Percentiles rank a stretch among this genome's conserved stretches.
These are phyloP conservation scores for Sugiyamaella boreocaroliniensis DNA, from an alignment of 805 yeast species.

Conservation along the genomic window DNA sequence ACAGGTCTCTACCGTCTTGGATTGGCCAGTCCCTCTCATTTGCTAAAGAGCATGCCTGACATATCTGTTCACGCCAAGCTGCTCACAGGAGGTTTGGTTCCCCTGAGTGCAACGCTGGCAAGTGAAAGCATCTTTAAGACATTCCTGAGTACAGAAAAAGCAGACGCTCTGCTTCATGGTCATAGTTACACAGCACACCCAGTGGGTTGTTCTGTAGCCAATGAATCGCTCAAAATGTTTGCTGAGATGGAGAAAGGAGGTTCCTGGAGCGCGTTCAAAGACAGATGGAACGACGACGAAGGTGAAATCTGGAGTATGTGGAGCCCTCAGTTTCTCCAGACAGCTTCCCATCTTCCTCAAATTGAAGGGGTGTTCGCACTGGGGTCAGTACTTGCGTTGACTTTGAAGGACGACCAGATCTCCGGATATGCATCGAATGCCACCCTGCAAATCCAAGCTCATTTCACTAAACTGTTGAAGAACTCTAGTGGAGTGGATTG, in stretches of 20 bases:
- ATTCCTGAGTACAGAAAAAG: conserved; percentile 19
- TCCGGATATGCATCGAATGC: conserved; percentile 20
- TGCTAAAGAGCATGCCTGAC: conserved; percentile 20
- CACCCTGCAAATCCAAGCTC: conserved; percentile 7
- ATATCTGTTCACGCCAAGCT: conserved; percentile 24
- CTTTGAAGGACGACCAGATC: conserved; percentile 12
- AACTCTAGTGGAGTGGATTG: conserved; percentile 6
- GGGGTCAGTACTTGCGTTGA: conserved; percentile 21
- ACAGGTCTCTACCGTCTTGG: conserved; percentile 25
- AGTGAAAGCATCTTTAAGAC: conserved; percentile 20
- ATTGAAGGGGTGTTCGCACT: conserved; percentile 19
- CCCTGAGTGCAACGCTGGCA: conserved; percentile 21
- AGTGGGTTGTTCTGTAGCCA: conserved; percentile 24
- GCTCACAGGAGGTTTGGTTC: conserved; percentile 24
- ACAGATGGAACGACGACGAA: conserved; percentile 12
- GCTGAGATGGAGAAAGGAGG: conserved; percentile 4
- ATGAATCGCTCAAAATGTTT: conserved; percentile 12
- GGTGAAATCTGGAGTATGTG: conserved; percentile 17
- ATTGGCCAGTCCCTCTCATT: conserved; percentile 13
- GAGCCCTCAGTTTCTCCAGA: conserved; percentile 16
- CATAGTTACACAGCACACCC: conserved; percentile 27
- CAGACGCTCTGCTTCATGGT: conserved; percentile 25
- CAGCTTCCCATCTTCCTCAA: conserved; percentile 10
- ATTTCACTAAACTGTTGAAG: conserved; percentile 2
- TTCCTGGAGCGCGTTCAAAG: conserved; percentile 15